phyloP scores from a whole-genome alignment of 345 rosid genomes.

The Aquilaria sinensis region DNA sequence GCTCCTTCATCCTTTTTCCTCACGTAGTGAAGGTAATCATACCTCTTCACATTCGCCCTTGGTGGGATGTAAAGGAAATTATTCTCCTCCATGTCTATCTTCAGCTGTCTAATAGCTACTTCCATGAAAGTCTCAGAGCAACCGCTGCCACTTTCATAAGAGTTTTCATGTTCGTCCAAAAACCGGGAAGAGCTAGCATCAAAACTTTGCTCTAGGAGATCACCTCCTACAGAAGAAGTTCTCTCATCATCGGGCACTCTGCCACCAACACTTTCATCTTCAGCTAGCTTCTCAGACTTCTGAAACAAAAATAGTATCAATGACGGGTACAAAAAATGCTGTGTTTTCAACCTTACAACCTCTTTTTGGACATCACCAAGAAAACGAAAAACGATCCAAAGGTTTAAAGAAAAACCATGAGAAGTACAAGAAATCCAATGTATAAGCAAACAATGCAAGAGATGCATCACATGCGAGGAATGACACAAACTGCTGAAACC shows the following conservation, averaged over 20 bases:
- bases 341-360: too few species aligned
- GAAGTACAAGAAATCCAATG: too few species aligned
- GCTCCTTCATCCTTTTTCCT: conserved; percentile 59
- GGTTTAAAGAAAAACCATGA: too few species aligned
- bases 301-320: too few species aligned
- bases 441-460: too few species aligned
- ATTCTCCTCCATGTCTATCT: conserved; percentile 61
- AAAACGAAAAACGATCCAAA: too few species aligned
- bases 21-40: conserved; percentile 52
- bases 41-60: conserved; percentile 47
- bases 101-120: conserved; percentile 36
- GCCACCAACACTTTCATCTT: too few species aligned
- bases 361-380: too few species aligned
- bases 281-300: too few species aligned
- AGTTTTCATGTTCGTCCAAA: conserved; percentile 16
- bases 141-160: conserved; percentile 3
- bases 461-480: too few species aligned
- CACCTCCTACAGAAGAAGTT: conserved; percentile 3
- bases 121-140: conserved; percentile 18
- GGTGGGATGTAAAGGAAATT: conserved; percentile 70
- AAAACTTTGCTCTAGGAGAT: background rate
- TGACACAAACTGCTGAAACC: too few species aligned
- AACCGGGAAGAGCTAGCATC: conserved; percentile 15
- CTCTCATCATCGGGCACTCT: conserved; percentile 1
- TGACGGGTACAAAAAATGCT: too few species aligned